Percentiles rank a stretch among this genome's conserved stretches.
phyloP scores from a whole-genome alignment of 1,284 basidiomycete species.

The Cryptococcus amylolentus region DNA sequence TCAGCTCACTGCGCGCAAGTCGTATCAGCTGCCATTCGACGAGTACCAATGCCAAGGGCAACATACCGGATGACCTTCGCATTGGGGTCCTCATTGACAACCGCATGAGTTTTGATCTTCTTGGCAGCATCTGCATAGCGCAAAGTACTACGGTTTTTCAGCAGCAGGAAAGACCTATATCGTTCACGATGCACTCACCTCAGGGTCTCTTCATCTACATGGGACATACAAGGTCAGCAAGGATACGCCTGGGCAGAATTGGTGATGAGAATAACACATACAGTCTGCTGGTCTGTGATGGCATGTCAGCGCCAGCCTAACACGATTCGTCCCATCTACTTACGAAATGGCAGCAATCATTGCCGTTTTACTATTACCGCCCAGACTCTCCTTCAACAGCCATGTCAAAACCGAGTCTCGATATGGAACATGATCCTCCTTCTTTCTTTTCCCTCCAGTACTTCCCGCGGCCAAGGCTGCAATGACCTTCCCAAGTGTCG shows the following conservation, averaged over 20 bases:
- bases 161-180: not conserved
- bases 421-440: slow-evolving; percentile 89
- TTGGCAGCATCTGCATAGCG: slow-evolving; percentile 97
- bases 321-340: slow-evolving; percentile 7
- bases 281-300: slow-evolving; percentile 66
- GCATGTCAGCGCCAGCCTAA: not conserved
- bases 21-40: not conserved
- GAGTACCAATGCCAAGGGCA: not conserved
- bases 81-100: slow-evolving; percentile 98
- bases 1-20: slow-evolving; percentile 80
- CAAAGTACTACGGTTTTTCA: slow-evolving; percentile 47
- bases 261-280: slow-evolving; percentile 8
- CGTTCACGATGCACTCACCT: slow-evolving; percentile 51
- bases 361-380: slow-evolving; percentile 76
- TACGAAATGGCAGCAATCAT: slow-evolving; percentile 95
- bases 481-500: slow-evolving; percentile 96
- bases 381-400: slow-evolving; percentile 94
- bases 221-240: not conserved
- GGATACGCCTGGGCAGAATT: not conserved
- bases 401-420: slow-evolving; percentile 95
- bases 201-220: slow-evolving; percentile 82
- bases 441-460: slow-evolving; percentile 69
- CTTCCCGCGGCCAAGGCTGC: slow-evolving; percentile 73
- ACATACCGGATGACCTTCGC: slow-evolving; percentile 74
- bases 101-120: slow-evolving; percentile 99